These are phyloP conservation scores for Lecanicillium sp. DNA, from an alignment of 2,329 filamentous ascomycete genomes.

Conservation along the genomic window DNA sequence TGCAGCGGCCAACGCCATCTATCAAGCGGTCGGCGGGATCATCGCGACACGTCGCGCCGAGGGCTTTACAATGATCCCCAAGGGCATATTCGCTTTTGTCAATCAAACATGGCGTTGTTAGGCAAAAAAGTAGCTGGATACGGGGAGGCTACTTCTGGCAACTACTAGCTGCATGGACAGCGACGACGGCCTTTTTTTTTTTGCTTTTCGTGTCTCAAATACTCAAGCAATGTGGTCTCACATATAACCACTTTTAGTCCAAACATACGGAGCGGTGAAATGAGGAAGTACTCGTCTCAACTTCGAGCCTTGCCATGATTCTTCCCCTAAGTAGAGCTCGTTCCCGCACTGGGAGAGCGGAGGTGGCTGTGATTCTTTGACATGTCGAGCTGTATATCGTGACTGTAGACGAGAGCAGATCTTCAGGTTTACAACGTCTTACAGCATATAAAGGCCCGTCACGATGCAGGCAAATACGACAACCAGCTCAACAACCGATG, in stretches of 20 bases:
- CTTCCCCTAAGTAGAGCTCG: too few relatives aligned
- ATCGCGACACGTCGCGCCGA: too few relatives aligned
- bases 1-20: background rate
- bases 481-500: background rate
- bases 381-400: background rate
- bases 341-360: too few relatives aligned
- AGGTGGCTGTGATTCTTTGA: background rate
- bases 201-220: constrained; percentile 4
- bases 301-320: too few relatives aligned
- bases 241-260: background rate
- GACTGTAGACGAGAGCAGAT: too few relatives aligned
- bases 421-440: too few relatives aligned
- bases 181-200: background rate
- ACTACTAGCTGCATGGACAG: background rate
- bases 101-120: too few relatives aligned
- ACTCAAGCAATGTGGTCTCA: constrained; percentile 2
- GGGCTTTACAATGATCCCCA: too few relatives aligned
- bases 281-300: background rate
- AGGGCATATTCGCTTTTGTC: too few relatives aligned
- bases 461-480: background rate
- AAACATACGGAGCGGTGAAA: background rate
- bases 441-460: background rate
- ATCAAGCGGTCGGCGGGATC: too few relatives aligned
- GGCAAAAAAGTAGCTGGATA: too few relatives aligned
- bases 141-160: too few relatives aligned